Evolutionary conservation across 805 yeast species (phyloP).

Genomic region (Wickerhamomyces canadensis): DNA sequence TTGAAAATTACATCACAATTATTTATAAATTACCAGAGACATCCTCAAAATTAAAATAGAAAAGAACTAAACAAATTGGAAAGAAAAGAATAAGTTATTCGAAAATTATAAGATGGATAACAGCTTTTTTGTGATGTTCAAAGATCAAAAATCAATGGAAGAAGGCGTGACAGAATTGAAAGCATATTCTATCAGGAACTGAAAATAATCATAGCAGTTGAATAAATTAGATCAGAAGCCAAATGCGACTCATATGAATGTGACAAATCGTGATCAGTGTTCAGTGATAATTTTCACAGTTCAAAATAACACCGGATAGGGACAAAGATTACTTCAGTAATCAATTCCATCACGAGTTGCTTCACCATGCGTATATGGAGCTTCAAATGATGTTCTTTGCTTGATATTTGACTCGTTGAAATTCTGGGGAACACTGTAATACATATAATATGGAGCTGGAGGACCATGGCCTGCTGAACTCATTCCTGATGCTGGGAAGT

Average conservation of each 20-base stretch:
- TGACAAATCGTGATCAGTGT: too few relatives aligned
- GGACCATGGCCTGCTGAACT: conserved; percentile 11
- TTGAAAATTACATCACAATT: conserved; percentile 1
- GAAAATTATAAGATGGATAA: too few relatives aligned
- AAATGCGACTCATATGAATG: too few relatives aligned
- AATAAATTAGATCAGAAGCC: too few relatives aligned
- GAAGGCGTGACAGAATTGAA: too few relatives aligned
- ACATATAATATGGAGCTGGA: conserved; percentile 28
- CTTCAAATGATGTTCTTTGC: conserved; percentile 3
- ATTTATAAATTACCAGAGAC: not conserved
- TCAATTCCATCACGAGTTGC: conserved; percentile 6
- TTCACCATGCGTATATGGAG: conserved; percentile 3
- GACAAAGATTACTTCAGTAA: conserved; percentile 1
- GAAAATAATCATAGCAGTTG: too few relatives aligned
- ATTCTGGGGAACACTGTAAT: conserved; percentile 22
- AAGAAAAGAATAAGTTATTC: too few relatives aligned
- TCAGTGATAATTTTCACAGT: too few relatives aligned
- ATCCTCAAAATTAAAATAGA: not conserved
- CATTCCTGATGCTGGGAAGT: conserved; percentile 12
- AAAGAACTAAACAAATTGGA: not conserved
- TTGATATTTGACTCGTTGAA: conserved; percentile 10
- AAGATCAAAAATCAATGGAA: too few relatives aligned
- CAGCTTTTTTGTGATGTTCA: too few relatives aligned
- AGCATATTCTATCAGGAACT: too few relatives aligned
- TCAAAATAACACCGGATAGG: not conserved